A percentile compares a stretch with the other conserved stretches of the same genome.
Conservation (phyloP, 176 grass and related monocot species). For the maize (Zea mays) region Zm-B73-REFERENCE-NAM-5.0 NC_050104.1:145665001-145665500, state of each 20-base stretch:
- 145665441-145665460: too few species aligned
- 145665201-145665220: constrained; percentile 51
- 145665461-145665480: constrained; percentile 66
- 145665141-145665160: constrained; percentile 59
- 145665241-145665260: constrained; percentile 82
- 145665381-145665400: constrained; percentile 78
- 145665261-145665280: constrained; percentile 82
- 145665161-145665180: constrained; percentile 52
- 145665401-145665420: constrained; percentile 87
- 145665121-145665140: constrained; percentile 79
- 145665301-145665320: too few species aligned
- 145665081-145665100: constrained; percentile 78
- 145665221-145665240: constrained; percentile 75
- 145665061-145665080: constrained; percentile 53
- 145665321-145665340: constrained; percentile 55
- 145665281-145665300: too few species aligned
- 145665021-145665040: constrained; percentile 70
- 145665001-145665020: constrained; percentile 83
- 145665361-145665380: constrained; percentile 88
- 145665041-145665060: constrained; percentile 62
- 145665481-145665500: constrained; percentile 68
- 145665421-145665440: constrained; percentile 39
- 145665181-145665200: constrained; percentile 70
- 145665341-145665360: constrained; percentile 90
- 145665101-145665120: constrained; percentile 66